Conservation (phyloP, 2,329 filamentous ascomycete genomes). For the Fusarium pseudonygamai region DNA sequence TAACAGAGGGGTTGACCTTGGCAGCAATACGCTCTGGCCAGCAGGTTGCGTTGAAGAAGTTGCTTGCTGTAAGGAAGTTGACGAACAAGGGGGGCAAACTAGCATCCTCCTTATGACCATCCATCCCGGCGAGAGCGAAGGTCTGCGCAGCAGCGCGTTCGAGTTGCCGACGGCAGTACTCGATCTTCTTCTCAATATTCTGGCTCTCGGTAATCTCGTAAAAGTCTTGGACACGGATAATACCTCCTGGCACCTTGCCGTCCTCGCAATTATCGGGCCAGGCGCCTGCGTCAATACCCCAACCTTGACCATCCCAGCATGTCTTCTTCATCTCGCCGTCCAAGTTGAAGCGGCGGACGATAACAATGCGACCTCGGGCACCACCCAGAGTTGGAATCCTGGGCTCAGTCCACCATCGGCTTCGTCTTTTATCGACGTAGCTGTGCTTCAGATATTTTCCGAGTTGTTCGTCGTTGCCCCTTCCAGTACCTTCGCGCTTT, state of each 20-base stretch:
- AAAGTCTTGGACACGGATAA: conserved; percentile 91
- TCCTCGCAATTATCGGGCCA: conserved; percentile 94
- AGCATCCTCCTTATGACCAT: conserved; percentile 40
- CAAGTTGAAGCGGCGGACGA: conserved; percentile 82
- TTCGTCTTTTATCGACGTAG: conserved; percentile 68
- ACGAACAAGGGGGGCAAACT: conserved; percentile 75
- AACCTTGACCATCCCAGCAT: conserved; percentile 62
- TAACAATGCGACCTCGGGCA: conserved; percentile 82
- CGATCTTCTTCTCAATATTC: conserved; percentile 84
- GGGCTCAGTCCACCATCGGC: conserved; percentile 81
- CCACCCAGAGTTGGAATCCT: conserved; percentile 81
- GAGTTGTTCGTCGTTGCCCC: conserved; percentile 81
- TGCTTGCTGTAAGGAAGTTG: conserved; percentile 91
- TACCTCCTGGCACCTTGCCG: conserved; percentile 73
- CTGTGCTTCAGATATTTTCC: conserved; percentile 76
- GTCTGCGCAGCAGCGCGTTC: conserved; percentile 70
- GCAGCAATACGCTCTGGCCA: conserved; percentile 95
- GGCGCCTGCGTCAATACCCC: conserved; percentile 67
- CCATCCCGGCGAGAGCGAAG: conserved; percentile 55
- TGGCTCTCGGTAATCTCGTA: conserved; percentile 83
- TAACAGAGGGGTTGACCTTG: conserved; percentile 81
- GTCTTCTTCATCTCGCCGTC: conserved; percentile 61
- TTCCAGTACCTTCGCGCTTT: conserved; percentile 90
- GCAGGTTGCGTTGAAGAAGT: conserved; percentile 91
- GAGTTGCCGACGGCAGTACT: conserved; percentile 77